These are phyloP conservation scores for Teratosphaeria pseudoeucalypti DNA, from an alignment of 2,329 filamentous ascomycete genomes.

Conservation along the genomic window DNA sequence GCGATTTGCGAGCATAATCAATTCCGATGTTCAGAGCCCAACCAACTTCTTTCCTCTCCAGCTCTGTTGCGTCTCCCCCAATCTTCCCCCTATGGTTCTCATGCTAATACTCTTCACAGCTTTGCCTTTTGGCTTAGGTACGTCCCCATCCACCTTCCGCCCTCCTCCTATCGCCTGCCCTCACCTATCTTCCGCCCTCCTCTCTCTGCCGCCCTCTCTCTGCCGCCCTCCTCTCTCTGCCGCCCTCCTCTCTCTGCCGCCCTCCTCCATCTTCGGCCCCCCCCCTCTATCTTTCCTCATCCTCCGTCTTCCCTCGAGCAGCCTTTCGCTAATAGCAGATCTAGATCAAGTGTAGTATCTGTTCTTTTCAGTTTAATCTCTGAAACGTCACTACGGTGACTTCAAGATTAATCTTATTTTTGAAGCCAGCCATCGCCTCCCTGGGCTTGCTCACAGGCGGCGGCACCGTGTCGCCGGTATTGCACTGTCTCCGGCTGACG, in stretches of 20 bases:
- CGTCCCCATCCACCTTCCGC: not conserved
- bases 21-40: not conserved
- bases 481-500: slow-evolving; percentile 65
- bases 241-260: too few species aligned
- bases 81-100: not conserved
- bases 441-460: slow-evolving; percentile 62
- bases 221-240: too few species aligned
- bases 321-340: not conserved
- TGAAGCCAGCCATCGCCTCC: slow-evolving; percentile 45
- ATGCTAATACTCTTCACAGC: not conserved
- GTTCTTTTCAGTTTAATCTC: slow-evolving; percentile 95
- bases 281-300: not conserved
- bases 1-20: too few species aligned
- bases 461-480: slow-evolving; percentile 64
- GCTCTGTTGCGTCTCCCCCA: not conserved
- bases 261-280: too few species aligned
- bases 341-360: slow-evolving; percentile 4
- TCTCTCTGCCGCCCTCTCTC: too few species aligned
- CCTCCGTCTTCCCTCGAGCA: not conserved
- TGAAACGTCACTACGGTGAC: slow-evolving; percentile 67
- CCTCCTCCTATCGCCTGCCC: too few species aligned
- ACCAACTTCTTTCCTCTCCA: not conserved
- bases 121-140: slow-evolving; percentile 6
- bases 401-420: slow-evolving; percentile 80
- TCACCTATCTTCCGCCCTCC: too few species aligned